Evolutionary conservation across 148 eudicot genomes (phyloP), one percentile per base, ranked within the genome.

Genomic region (Gaultheria prostrata): DNA sequence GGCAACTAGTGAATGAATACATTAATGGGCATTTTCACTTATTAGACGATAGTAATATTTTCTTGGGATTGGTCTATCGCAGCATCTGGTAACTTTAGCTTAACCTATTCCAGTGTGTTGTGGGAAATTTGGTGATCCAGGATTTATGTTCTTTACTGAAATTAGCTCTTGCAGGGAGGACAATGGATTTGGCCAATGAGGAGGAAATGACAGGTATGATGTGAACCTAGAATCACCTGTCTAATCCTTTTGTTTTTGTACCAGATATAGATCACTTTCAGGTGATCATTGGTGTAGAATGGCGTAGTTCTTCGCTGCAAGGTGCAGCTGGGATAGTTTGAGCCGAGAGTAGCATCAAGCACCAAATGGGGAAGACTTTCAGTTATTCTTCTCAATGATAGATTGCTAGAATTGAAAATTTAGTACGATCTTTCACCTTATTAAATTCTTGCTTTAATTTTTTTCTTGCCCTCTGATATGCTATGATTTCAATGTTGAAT

Each of bases 311-410:
- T 67, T 30, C 18, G 7, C 72, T 13, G 6, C 72, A 4, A 67
- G 72, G 72, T 28, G 72, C 72, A 30, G 72, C 70, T 63, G 8
- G 67, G 67, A 59, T 59, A 63, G 70, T n/a, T 63, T 63, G 70
- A 24, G 30, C 70, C 3, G 32, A 63, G 15, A 63, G 14, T 30
- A 63, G 70, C 70, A 63, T 24, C 10, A 30, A 63, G 70, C 30
- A 63, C 70, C 70, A 63, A 63, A 24, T 24, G 0, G 13, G 24
- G 3, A 24, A 24, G 70, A 63, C 30, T 63, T 63, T 56, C 2
- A n/a, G 67, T 21, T 24, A 67, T 4, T 4, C 1, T 11, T 67
- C 4, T 67, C 35, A 28, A 67, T 1, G 8, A 30, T 30, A 30
- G 30, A 67, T 67, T 30, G 72, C 72, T 13, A 67, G 72, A 28